Base-by-base conservation (phyloP, 805 yeast species). In the Hanseniaspora valbyensis region DNA sequence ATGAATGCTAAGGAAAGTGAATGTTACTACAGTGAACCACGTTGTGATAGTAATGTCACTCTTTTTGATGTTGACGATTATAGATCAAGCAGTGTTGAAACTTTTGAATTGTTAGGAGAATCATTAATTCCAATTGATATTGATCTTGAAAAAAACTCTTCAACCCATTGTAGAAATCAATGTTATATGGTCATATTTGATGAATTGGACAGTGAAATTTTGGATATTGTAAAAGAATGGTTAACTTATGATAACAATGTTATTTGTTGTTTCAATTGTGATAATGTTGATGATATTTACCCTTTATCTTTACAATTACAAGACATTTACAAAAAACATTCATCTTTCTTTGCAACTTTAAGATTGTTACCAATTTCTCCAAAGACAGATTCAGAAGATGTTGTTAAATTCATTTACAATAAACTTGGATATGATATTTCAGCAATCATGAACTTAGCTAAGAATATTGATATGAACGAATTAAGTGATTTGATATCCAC, bases 41-140 rank as follows among this genome's bases (percentile, higher is more conserved):
- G 51, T 22, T 32, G 51, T 21, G 51, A 48, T 22, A 48, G 51
- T 33, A 37, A 42, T 32, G 43, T 21, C 7, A 48, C 51, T 13
- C 19, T 48, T 13, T 48, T 25, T 39, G 51, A 48, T 40, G 24
- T 28, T 25, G 44, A 32, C 3, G 36, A 30, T 21, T 6, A 8
- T 22, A 7, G 4, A 14, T 13, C 14, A n/a, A 24, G 32, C 5
- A 25, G 26, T 12, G 24, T 10, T 30, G 39, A 38, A 18, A 33
- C 21, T 16, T 16, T 6, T 22, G 32, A 29, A 19, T 21, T 24
- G 24, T 12, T 30, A 24, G 44, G 32, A 10, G 21, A 39, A 13
- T 16, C 30, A n/a, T 39, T 39, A 16, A 10, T 38, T 19, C 16
- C 26, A 21, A 16, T 4, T 38, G 41, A 38, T 16, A 13, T 22